phyloP scores from a whole-genome alignment of 805 yeast genomes.

The Jamesozyma jinghongensis region DNA sequence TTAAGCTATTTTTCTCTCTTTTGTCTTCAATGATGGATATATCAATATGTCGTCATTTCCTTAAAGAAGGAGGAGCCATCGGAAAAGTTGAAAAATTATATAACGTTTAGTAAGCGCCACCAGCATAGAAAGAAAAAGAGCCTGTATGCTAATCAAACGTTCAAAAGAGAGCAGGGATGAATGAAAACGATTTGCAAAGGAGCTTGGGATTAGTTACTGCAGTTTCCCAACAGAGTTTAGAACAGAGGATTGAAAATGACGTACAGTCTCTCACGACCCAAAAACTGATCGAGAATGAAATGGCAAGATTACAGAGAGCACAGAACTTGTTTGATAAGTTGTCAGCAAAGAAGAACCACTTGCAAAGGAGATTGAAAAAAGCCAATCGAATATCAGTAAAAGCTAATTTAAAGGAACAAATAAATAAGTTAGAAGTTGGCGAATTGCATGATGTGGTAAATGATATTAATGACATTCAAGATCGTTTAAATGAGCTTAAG shows the following conservation, averaged over 20 bases:
- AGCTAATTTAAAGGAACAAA: conserved; percentile 44
- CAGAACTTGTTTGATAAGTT: conserved; percentile 38
- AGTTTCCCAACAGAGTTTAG: conserved; percentile 76
- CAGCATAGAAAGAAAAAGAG: neutral
- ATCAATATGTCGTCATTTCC: no score
- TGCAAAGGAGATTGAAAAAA: conserved; percentile 41
- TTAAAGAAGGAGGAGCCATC: no score
- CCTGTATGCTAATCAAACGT: neutral
- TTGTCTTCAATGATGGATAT: no score
- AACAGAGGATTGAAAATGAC: conserved; percentile 54
- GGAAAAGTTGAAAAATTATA: neutral
- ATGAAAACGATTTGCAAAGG: conserved; percentile 20
- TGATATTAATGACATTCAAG: conserved; percentile 57
- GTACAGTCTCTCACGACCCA: conserved; percentile 55
- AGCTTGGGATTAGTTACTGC: conserved; percentile 43
- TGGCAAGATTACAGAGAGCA: conserved; percentile 65
- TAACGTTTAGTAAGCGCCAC: neutral
- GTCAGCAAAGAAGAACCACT: conserved; percentile 34
- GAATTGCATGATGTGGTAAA: conserved; percentile 45
- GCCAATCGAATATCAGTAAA: conserved; percentile 62
- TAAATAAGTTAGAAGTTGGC: conserved; percentile 38
- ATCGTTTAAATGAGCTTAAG: conserved; percentile 33
- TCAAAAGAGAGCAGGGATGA: neutral
- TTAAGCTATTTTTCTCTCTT: no score
- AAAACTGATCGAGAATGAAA: conserved; percentile 65